Evolutionary conservation across 495 filamentous ascomycete species (phyloP).

Genomic region (Trichoderma virens): DNA sequence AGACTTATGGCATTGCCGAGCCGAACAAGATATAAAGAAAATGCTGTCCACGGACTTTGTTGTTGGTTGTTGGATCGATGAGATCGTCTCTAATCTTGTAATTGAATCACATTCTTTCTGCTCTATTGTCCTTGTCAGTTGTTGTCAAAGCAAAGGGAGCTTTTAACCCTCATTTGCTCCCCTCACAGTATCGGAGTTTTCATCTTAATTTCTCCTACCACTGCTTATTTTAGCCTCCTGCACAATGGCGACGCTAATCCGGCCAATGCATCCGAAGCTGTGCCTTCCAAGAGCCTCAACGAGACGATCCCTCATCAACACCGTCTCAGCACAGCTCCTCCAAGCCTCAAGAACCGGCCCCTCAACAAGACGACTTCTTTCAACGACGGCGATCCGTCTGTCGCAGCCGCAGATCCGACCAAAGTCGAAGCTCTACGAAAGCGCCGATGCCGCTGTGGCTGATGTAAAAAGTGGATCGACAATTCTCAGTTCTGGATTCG

Average conservation of each 20-base stretch:
- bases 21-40: not conserved
- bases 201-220: not conserved
- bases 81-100: too few relatives aligned
- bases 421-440: slow-evolving; percentile 45
- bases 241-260: not conserved
- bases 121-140: not conserved
- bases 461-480: slow-evolving; percentile 52
- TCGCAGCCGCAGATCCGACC: not conserved
- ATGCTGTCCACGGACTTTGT: not conserved
- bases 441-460: slow-evolving; percentile 52
- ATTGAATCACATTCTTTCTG: not conserved
- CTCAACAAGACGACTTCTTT: not conserved
- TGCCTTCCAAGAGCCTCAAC: not conserved
- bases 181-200: too few relatives aligned
- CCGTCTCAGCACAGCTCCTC: not conserved
- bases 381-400: not conserved
- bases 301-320: not conserved
- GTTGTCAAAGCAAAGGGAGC: too few relatives aligned
- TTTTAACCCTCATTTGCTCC: too few relatives aligned
- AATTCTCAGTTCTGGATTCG: slow-evolving; percentile 54
- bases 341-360: not conserved
- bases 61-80: not conserved
- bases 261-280: not conserved
- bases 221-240: not conserved
- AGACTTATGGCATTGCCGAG: not conserved